Percentiles rank a stretch among this genome's conserved stretches.
Conservation (phyloP, 1,284 basidiomycete species). For the Cystobasidiaceae sp. region DNA sequence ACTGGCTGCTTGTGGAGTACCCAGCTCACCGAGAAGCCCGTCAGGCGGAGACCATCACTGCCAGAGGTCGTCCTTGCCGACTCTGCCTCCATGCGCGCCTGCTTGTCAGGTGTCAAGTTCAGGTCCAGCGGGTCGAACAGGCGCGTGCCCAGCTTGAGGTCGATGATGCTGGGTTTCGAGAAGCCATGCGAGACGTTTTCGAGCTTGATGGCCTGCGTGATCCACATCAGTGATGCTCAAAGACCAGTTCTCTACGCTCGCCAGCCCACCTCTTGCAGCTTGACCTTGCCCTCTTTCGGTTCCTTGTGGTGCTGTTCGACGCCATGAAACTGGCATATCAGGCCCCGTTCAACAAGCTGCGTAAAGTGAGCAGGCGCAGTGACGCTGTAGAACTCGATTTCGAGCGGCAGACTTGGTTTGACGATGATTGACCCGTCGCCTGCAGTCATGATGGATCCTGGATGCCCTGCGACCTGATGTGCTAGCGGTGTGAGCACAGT, state of each 20-base stretch:
- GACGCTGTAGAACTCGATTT: constrained; percentile 74
- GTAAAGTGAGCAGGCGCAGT: constrained; percentile 52
- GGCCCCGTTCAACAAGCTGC: constrained; percentile 36
- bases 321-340: constrained; percentile 65
- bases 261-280: constrained; percentile 42
- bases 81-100: constrained; percentile 66
- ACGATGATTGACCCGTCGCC: constrained; percentile 74
- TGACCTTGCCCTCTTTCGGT: constrained; percentile 46
- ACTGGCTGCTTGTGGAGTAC: not conserved
- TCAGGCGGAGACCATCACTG: constrained; percentile 72
- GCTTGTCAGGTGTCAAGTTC: constrained; percentile 61
- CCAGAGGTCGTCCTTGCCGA: constrained; percentile 67
- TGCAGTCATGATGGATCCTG: constrained; percentile 62
- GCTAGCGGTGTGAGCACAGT: constrained; percentile 48
- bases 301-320: constrained; percentile 65
- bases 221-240: constrained; percentile 38
- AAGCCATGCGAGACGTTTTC: constrained; percentile 76
- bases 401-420: constrained; percentile 69
- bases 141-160: constrained; percentile 84
- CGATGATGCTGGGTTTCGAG: constrained; percentile 74
- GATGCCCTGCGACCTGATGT: constrained; percentile 82
- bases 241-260: not conserved
- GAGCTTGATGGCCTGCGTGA: constrained; percentile 46
- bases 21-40: constrained; percentile 74
- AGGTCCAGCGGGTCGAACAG: constrained; percentile 67